A percentile compares a stretch with the other conserved stretches of the same genome.
Evolutionary conservation across 257 asterid genomes (phyloP).

Genomic region (Gentiana macrophylla): DNA sequence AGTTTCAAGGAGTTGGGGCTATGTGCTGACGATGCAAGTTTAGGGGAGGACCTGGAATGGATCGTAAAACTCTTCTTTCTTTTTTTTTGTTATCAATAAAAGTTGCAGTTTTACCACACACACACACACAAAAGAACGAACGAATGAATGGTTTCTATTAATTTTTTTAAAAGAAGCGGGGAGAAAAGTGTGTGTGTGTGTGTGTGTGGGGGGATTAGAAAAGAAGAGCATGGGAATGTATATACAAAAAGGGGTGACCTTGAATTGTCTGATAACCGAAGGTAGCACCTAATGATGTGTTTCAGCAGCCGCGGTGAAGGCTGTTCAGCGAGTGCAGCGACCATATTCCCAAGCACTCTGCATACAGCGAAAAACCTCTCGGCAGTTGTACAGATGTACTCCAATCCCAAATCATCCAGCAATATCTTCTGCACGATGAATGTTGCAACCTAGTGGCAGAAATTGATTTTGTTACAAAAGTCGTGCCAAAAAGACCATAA

Average conservation of each 20-base stretch:
- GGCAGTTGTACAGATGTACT: constrained; percentile 77
- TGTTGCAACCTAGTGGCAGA: constrained; percentile 76
- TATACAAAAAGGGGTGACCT: constrained; percentile 28
- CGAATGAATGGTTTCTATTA: too few relatives aligned
- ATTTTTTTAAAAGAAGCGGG: too few relatives aligned
- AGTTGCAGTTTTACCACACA: neutral
- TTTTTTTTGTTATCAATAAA: too few relatives aligned
- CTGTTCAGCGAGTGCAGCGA: constrained; percentile 71
- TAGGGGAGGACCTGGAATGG: too few relatives aligned
- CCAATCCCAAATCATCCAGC: constrained; percentile 93
- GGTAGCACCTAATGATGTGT: constrained; percentile 90
- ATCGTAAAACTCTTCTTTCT: too few relatives aligned
- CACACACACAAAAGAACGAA: neutral
- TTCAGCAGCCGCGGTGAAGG: constrained; percentile 74
- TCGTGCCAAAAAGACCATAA: too few relatives aligned
- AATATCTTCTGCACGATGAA: constrained; percentile 89
- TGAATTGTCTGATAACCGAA: constrained; percentile 72
- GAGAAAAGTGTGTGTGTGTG: too few relatives aligned
- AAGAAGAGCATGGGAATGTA: neutral
- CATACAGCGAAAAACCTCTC: constrained; percentile 90
- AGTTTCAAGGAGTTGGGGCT: too few relatives aligned
- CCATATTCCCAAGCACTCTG: constrained; percentile 84
- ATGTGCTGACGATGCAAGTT: too few relatives aligned
- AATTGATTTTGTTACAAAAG: constrained; percentile 3
- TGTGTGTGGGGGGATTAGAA: neutral